Conservation (phyloP, 352 stramenopile species). For the Phytophthora cryptogea region DNA sequence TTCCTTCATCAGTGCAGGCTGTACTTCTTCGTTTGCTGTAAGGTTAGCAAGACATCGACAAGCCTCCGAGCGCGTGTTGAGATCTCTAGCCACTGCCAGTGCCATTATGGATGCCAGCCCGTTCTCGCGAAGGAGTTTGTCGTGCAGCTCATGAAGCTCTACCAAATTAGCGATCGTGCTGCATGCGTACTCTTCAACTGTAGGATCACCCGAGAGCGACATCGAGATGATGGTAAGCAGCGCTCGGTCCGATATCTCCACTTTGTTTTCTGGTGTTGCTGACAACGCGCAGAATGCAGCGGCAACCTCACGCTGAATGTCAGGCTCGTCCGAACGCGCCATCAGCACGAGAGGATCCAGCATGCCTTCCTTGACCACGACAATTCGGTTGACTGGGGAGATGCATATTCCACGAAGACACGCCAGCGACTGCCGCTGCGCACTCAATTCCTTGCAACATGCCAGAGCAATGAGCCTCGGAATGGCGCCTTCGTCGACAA, state of each 20-base stretch:
- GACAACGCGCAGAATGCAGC: conserved; percentile 95
- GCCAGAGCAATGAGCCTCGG: conserved; percentile 94
- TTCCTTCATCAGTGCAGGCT: conserved; percentile 92
- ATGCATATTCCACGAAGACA: conserved; percentile 95
- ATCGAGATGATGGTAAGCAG: conserved; percentile 96
- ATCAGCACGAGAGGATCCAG: conserved; percentile 96
- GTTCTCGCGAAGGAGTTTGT: conserved; percentile 94
- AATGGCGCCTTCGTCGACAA: conserved; percentile 94
- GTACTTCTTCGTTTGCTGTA: conserved; percentile 93
- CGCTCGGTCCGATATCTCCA: conserved; percentile 93
- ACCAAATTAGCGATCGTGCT: conserved; percentile 96
- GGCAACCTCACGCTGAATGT: conserved; percentile 93
- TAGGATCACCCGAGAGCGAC: conserved; percentile 90
- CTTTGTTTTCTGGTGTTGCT: conserved; percentile 95
- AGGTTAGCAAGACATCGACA: conserved; percentile 95
- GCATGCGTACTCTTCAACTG: conserved; percentile 93
- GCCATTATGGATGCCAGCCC: conserved; percentile 93
- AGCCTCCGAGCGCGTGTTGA: conserved; percentile 92
- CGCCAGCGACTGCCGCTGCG: conserved; percentile 92
- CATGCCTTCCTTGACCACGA: conserved; percentile 94
- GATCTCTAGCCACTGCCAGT: conserved; percentile 88
- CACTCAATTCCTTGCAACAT: conserved; percentile 93
- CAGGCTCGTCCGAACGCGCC: conserved; percentile 90
- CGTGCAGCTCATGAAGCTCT: conserved; percentile 94
- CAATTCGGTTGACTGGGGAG: conserved; percentile 83